Percentiles rank a stretch among this genome's conserved stretches.
phyloP scores from a whole-genome alignment of 768 basidiomycete genomes.

The Flagelloscypha sp. region DNA sequence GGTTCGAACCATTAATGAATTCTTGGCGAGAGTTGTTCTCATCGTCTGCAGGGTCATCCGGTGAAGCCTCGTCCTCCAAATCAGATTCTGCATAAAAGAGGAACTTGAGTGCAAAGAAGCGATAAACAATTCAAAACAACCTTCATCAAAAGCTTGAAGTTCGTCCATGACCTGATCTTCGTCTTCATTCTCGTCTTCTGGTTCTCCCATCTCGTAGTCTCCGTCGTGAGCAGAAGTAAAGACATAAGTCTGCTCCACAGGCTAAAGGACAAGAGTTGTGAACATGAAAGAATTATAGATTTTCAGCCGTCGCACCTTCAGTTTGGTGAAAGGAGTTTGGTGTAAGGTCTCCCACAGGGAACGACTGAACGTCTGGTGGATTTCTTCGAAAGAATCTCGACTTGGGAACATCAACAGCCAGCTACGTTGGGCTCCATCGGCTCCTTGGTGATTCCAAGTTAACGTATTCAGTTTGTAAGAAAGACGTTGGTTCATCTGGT shows the following conservation, averaged over 20 bases:
- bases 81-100: slow-evolving; percentile 28
- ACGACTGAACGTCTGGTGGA: slow-evolving; percentile 57
- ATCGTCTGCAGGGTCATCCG: slow-evolving; percentile 22
- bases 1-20: slow-evolving; percentile 46
- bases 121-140: slow-evolving; percentile 23
- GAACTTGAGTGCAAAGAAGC: slow-evolving; percentile 1
- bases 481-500: slow-evolving; percentile 69
- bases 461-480: slow-evolving; percentile 57
- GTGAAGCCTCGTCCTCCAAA: slow-evolving; percentile 29
- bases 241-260: slow-evolving; percentile 84
- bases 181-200: slow-evolving; percentile 60
- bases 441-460: slow-evolving; percentile 78
- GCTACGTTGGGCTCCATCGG: slow-evolving; percentile 49
- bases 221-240: slow-evolving; percentile 59
- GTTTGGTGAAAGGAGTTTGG: slow-evolving; percentile 65
- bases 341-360: slow-evolving; percentile 79
- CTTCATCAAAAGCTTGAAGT: slow-evolving; percentile 56
- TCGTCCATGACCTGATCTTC: slow-evolving; percentile 71
- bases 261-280: slow-evolving; percentile 24
- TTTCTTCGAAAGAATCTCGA: slow-evolving; percentile 46
- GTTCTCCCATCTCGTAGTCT: slow-evolving; percentile 85
- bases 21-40: slow-evolving; percentile 33
- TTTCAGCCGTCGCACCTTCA: slow-evolving; percentile 45
- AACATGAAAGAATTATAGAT: slow-evolving; percentile 1
- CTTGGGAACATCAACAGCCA: slow-evolving; percentile 75